Evolutionary conservation across 305 asterid species (phyloP), one percentile per base, ranked within the genome.

Genomic region (Andrographis paniculata): DNA sequence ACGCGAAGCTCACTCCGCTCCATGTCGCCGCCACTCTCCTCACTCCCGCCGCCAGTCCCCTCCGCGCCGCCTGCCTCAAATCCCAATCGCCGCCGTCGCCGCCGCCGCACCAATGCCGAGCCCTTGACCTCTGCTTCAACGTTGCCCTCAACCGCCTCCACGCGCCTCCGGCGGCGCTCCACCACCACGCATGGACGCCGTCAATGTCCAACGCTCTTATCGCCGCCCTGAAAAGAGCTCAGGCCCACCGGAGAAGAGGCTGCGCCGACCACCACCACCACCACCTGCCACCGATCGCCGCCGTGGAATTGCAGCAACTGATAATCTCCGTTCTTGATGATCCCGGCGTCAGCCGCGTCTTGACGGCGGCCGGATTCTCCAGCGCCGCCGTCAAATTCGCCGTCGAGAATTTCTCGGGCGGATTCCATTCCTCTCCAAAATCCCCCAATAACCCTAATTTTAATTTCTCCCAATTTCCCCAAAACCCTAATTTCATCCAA

Each of bases 301-400:
- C 82, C 2, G 93, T 87, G 3, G 94, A 87, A 63, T 48, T 82
- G 42, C 94, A 87, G 24, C 94, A 82, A 56, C 77, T 87, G 1
- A 58, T 78, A 15, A 31, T 82, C 38, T 87, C 96, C 0, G 82
- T 87, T 14, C 50, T 86, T 12, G 96, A 86, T 56, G 96, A 86
- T 53, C 96, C 96, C 1, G 82, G 93, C 55, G 96, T 86, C 1
- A 79, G 89, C 45, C 58, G 93, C 58, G 94, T 82, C 20, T 79
- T 86, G 96, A 63, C 86, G 16, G 96, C 82, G 60, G 96, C 96
- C 22, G 93, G 96, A 0, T 82, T 87, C 47, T 79, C 84, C 15
- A 75, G 87, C 66, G 62, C 75, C 12, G 56, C 71, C 0, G 78
- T 79, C n/a, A 86, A 82, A 50, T 59, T 10, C 27, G 20, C 6